Evolutionary conservation across 805 yeast genomes (phyloP).

Genomic region (Ogataea ganodermae): DNA sequence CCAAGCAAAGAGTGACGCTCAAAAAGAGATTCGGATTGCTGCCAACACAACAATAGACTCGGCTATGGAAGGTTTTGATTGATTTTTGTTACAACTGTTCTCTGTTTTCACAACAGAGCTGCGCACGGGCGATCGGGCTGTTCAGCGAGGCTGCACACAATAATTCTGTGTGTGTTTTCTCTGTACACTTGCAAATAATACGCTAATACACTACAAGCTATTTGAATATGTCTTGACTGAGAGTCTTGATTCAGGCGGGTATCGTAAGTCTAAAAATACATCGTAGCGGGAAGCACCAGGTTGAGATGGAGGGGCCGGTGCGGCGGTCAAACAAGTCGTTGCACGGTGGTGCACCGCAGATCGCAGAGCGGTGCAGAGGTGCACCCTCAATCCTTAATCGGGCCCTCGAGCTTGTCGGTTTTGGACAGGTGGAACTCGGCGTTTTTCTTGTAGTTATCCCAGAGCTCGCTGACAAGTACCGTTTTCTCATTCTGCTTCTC

Average conservation of each 20-base stretch:
- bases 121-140: constrained; percentile 6
- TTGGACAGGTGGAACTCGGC: constrained; percentile 69
- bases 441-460: constrained; percentile 74
- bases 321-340: too few species aligned
- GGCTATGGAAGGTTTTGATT: neutral
- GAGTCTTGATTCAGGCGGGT: neutral
- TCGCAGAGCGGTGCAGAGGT: neutral
- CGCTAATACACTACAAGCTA: constrained; percentile 2
- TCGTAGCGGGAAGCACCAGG: neutral
- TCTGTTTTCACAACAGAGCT: neutral
- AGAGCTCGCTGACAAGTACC: constrained; percentile 72
- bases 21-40: constrained; percentile 90
- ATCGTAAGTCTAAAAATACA: too few species aligned
- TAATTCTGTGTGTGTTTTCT: neutral
- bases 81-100: constrained; percentile 1
- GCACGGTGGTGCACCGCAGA: neutral
- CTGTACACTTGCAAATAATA: neutral
- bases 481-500: constrained; percentile 68
- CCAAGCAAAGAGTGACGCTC: constrained; percentile 97
- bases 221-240: neutral
- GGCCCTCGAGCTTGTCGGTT: constrained; percentile 55
- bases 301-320: too few species aligned
- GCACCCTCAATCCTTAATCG: constrained; percentile 18
- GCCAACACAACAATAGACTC: constrained; percentile 67
- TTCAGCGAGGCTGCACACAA: neutral